These are phyloP conservation scores for Arachis stenosperma DNA, from an alignment of 306 rosid species.

Conservation along the genomic window DNA sequence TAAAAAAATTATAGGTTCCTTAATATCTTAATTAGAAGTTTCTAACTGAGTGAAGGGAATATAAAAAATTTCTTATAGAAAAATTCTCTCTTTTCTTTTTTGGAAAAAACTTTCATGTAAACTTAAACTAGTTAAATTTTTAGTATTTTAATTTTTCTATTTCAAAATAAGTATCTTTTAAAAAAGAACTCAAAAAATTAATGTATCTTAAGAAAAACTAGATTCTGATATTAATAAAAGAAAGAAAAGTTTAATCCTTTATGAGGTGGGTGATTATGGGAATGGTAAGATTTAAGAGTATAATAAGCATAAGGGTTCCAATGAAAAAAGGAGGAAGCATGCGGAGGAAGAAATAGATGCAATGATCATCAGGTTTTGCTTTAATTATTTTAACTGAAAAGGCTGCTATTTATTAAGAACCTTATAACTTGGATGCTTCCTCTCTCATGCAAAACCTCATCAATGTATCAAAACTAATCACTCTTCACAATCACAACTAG, in stretches of 20 bases:
- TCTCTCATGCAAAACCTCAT: slow-evolving; percentile 39
- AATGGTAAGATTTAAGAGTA: background rate
- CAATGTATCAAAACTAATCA: slow-evolving; percentile 25
- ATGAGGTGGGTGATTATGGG: background rate
- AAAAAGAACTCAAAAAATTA: too few relatives aligned
- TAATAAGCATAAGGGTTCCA: background rate
- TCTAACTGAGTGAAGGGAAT: too few relatives aligned
- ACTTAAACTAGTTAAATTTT: too few relatives aligned
- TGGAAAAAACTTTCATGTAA: too few relatives aligned
- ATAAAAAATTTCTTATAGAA: too few relatives aligned
- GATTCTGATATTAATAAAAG: too few relatives aligned
- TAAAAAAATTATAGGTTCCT: too few relatives aligned
- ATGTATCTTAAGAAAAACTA: too few relatives aligned
- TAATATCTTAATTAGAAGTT: too few relatives aligned
- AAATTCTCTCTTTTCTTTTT: too few relatives aligned
- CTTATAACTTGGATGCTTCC: slow-evolving; percentile 44
- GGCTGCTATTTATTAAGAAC: slow-evolving; percentile 40
- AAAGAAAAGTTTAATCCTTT: slow-evolving; percentile 28
- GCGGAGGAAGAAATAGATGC: slow-evolving; percentile 47
- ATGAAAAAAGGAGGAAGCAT: slow-evolving; percentile 50
- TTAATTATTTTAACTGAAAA: slow-evolving; percentile 36
- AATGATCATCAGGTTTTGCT: slow-evolving; percentile 51
- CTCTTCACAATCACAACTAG: slow-evolving; percentile 21
- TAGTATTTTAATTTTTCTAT: too few relatives aligned
- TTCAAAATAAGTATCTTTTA: too few relatives aligned